phyloP scores from a whole-genome alignment of 2,329 filamentous ascomycete genomes.

The Aspergillus pseudotamarii region DNA sequence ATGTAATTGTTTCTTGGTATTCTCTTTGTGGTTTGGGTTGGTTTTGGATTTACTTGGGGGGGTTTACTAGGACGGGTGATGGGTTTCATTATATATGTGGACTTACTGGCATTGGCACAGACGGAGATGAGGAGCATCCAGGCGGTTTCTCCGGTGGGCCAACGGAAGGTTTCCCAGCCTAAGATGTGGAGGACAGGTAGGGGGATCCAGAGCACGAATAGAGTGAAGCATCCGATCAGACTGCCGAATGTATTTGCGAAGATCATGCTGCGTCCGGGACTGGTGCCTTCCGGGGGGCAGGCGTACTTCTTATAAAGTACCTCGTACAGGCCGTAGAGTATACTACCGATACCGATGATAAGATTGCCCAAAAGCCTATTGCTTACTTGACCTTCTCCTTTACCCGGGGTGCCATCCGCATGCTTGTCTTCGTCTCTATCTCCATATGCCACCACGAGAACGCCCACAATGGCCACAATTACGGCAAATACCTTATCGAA shows the following conservation, averaged over 20 bases:
- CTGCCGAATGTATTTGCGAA: slow-evolving; percentile 93
- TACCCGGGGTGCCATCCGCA: slow-evolving; percentile 36
- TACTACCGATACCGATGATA: slow-evolving; percentile 85
- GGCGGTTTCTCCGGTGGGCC: slow-evolving; percentile 77
- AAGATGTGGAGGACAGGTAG: slow-evolving; percentile 78
- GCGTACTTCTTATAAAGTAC: slow-evolving; percentile 93
- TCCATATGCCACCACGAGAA: slow-evolving; percentile 94
- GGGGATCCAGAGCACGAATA: slow-evolving; percentile 88
- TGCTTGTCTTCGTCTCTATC: slow-evolving; percentile 64
- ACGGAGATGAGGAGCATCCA: slow-evolving; percentile 80
- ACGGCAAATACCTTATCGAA: slow-evolving; percentile 86
- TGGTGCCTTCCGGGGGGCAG: slow-evolving; percentile 87
- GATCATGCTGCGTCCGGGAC: slow-evolving; percentile 84
- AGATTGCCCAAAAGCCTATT: slow-evolving; percentile 82
- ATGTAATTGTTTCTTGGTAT: background rate
- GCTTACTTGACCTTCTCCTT: slow-evolving; percentile 56
- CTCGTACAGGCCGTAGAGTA: slow-evolving; percentile 96
- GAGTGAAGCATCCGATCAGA: slow-evolving; percentile 82
- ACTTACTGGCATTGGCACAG: slow-evolving; percentile 76
- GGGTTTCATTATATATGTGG: background rate
- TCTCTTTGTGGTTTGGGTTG: background rate
- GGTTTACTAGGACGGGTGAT: background rate
- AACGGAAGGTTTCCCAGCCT: slow-evolving; percentile 78
- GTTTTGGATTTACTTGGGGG: background rate
- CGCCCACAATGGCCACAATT: slow-evolving; percentile 80